Percentiles rank a stretch among this genome's conserved stretches.
Evolutionary conservation across 805 yeast genomes (phyloP).

Genomic region (Lachancea quebecensis): DNA sequence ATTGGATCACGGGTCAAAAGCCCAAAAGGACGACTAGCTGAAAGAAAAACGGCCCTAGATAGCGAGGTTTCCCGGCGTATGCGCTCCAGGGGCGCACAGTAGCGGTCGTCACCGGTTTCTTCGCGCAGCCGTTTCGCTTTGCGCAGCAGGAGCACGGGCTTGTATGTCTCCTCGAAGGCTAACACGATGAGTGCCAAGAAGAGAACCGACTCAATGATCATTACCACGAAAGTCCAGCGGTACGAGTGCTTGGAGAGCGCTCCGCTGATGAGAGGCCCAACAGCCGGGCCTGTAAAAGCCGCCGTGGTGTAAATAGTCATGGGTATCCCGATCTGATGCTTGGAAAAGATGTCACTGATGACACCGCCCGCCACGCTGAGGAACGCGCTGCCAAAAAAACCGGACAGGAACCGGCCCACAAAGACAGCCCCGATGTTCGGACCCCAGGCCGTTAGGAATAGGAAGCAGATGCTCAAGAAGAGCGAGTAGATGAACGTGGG

Average conservation of each 20-base stretch:
- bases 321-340: constrained; percentile 57
- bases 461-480: constrained; percentile 52
- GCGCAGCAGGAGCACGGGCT: constrained; percentile 42
- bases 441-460: constrained; percentile 49
- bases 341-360: constrained; percentile 61
- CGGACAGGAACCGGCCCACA: constrained; percentile 60
- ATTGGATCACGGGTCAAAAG: constrained; percentile 47
- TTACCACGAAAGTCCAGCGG: constrained; percentile 66
- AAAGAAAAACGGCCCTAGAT: constrained; percentile 35
- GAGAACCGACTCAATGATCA: constrained; percentile 57
- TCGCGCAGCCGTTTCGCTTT: constrained; percentile 47
- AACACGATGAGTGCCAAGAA: constrained; percentile 39
- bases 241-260: constrained; percentile 44
- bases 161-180: constrained; percentile 61
- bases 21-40: constrained; percentile 47
- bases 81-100: constrained; percentile 35
- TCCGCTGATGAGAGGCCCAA: constrained; percentile 61
- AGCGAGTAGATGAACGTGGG: constrained; percentile 54
- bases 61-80: constrained; percentile 39
- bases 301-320: constrained; percentile 59
- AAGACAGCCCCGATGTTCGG: constrained; percentile 56
- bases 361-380: constrained; percentile 74
- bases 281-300: constrained; percentile 63
- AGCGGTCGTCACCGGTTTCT: constrained; percentile 47
- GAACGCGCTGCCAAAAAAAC: constrained; percentile 70